phyloP scores from a whole-genome alignment of 2,329 filamentous ascomycete species.

The Massarina eburnea region DNA sequence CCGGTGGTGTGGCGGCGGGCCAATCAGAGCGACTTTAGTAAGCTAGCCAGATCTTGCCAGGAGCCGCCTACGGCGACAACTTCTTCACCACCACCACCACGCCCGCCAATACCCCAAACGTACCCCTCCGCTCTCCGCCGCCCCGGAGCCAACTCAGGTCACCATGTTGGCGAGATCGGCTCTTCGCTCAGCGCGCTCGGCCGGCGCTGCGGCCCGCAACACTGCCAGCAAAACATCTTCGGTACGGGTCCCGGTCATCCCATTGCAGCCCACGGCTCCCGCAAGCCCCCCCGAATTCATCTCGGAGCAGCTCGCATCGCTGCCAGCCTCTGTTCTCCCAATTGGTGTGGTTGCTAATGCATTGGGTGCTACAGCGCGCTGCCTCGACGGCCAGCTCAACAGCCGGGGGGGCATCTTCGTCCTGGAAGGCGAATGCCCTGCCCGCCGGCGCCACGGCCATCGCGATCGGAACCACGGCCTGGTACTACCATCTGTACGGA shows the following conservation, averaged over 20 bases:
- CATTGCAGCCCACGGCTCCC: conserved; percentile 30
- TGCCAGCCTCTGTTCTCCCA: conserved; percentile 18
- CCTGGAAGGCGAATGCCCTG: conserved; percentile 82
- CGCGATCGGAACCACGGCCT: conserved; percentile 86
- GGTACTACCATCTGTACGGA: conserved; percentile 97
- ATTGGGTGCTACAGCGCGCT: conserved; percentile 51
- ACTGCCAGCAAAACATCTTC: conserved; percentile 49
- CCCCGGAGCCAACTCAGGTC: conserved; percentile 45
- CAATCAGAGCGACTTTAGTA: conserved; percentile 20
- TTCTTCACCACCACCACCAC: conserved; percentile 23
- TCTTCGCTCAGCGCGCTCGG: conserved; percentile 83
- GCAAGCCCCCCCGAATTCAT: conserved; percentile 29
- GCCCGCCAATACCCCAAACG: conserved; percentile 39
- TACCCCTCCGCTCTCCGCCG: conserved; percentile 34
- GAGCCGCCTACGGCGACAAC: conserved; percentile 14
- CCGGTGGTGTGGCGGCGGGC: conserved; percentile 4
- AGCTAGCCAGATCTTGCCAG: conserved; percentile 18
- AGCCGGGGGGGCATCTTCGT: conserved; percentile 70
- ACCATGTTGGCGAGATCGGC: conserved; percentile 93
- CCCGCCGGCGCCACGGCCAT: conserved; percentile 83
- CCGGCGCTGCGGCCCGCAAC: conserved; percentile 77
- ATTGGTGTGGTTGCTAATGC: conserved; percentile 36
- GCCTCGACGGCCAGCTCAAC: conserved; percentile 70
- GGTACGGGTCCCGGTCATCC: conserved; percentile 44
- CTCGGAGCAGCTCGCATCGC: conserved; percentile 13